Evolutionary conservation across 139 green algal genomes (phyloP).

Genomic region (Dunaliella primolecta): DNA sequence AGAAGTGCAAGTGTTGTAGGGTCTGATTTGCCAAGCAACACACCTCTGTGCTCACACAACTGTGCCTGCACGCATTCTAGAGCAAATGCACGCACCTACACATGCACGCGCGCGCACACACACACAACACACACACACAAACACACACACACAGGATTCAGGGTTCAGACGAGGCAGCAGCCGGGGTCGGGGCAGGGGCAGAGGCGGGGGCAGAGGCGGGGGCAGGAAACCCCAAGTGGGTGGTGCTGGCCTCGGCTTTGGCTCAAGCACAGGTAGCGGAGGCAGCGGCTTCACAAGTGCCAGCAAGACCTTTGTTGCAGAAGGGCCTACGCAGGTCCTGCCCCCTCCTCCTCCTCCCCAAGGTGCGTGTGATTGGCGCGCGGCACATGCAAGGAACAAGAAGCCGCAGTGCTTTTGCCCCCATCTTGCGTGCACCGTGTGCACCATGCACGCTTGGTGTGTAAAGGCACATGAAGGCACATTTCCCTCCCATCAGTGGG

Average conservation of each 20-base stretch:
- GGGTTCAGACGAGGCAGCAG: slow-evolving; percentile 34
- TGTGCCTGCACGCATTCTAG: too few relatives aligned
- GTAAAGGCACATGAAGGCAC: too few relatives aligned
- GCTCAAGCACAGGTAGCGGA: background rate
- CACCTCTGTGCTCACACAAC: too few relatives aligned
- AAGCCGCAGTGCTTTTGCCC: too few relatives aligned
- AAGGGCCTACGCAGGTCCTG: background rate
- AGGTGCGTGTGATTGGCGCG: too few relatives aligned
- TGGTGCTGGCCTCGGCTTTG: slow-evolving; percentile 69
- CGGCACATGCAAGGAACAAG: too few relatives aligned
- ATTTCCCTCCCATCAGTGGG: too few relatives aligned
- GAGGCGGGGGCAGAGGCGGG: slow-evolving; percentile 25
- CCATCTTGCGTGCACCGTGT: too few relatives aligned
- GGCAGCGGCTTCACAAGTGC: background rate
- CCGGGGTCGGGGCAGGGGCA: slow-evolving; percentile 28
- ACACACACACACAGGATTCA: slow-evolving; percentile 29
- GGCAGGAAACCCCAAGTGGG: slow-evolving; percentile 37
- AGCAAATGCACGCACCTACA: background rate
- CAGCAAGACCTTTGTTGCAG: background rate
- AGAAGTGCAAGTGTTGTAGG: too few relatives aligned
- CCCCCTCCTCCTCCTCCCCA: slow-evolving; percentile 1
- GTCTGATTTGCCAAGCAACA: too few relatives aligned
- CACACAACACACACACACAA: background rate
- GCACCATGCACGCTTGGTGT: too few relatives aligned
- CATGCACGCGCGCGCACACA: background rate